Evolutionary conservation across 495 filamentous ascomycete genomes (phyloP), one percentile per base, ranked within the genome.

Genomic region (Rusavskia elegans): DNA sequence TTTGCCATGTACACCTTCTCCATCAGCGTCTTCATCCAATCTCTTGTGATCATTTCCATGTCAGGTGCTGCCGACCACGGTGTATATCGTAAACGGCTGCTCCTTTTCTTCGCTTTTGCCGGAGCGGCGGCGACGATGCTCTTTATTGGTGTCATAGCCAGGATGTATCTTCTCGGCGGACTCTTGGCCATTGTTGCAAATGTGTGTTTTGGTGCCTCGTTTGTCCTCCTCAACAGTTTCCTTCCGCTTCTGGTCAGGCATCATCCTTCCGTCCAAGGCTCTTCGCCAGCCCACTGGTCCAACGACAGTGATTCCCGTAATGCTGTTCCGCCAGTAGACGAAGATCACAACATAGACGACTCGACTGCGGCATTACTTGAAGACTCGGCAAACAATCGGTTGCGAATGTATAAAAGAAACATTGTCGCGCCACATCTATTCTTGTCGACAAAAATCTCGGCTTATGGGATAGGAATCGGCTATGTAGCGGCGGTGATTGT

Each of bases 1-100:
- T 96, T 96, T 66, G 92, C 93, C 53, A 89, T 98, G 84, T 98
- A 97, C 69, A 95, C 87, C 5, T 97, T 97, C 66, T 93, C 87
- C 45, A 66, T 95, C 53, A 92, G 85, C 66, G 92, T 98, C 2
- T 63, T 95, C 9, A 61, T 95, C 32, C 92, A 98, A 66, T 81
- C 89, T 9, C 65, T 96, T 20, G 65, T 98, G 35, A 93, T 98
- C 29, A 84, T 98, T 53, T 93, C 87, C 52, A 95, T 98, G 77
- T 90, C 84, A 54, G 92, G 86, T 32, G 92, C 92, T 40, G 92
- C 92, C 44, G 92, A 98, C 62, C 92, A 97, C 66, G 92, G 92
- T 54, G 84, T 82, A 49, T 94, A 89, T 67, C 80, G 92, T 54
- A 98, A 98, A 67, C 80, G 76, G 37, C 76, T 98, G 14, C 69